Evolutionary conservation across 495 filamentous ascomycete genomes (phyloP).

Genomic region (Clavariopsis aquatica): DNA sequence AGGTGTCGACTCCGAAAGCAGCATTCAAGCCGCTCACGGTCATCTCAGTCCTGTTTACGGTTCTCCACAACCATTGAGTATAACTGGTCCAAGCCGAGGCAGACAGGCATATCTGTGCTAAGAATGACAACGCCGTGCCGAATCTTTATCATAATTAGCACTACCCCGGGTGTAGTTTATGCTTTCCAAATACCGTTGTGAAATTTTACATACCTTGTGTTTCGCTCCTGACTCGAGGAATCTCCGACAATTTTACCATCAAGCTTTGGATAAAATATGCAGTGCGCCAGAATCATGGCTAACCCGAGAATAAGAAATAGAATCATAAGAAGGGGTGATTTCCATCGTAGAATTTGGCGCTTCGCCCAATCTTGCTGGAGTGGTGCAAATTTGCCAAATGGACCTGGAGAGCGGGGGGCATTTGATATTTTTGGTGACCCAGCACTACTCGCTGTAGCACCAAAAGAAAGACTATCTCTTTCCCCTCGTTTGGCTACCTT

Average conservation of each 20-base stretch:
- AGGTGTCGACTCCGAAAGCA: conserved; percentile 20
- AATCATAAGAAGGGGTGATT: conserved; percentile 14
- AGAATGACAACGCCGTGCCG: conserved; percentile 25
- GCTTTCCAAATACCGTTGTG: too few relatives aligned
- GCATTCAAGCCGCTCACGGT: conserved; percentile 4
- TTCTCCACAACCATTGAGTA: conserved; percentile 26
- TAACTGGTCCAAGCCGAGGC: conserved; percentile 8
- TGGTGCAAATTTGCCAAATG: not conserved
- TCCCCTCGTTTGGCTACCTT: not conserved
- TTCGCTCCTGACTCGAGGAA: conserved; percentile 16
- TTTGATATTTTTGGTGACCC: not conserved
- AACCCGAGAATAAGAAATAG: conserved; percentile 15
- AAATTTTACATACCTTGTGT: conserved; percentile 9
- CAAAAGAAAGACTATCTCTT: not conserved
- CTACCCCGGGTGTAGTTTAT: too few relatives aligned
- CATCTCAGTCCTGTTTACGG: conserved; percentile 12
- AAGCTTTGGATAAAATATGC: conserved; percentile 21
- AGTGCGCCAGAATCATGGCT: conserved; percentile 24
- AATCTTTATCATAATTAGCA: not conserved
- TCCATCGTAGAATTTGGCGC: conserved; percentile 16
- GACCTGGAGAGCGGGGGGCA: not conserved
- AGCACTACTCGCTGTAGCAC: not conserved
- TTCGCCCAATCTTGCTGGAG: not conserved
- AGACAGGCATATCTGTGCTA: conserved; percentile 12
- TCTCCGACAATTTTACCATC: conserved; percentile 14